Conservation (phyloP, 495 filamentous ascomycete species). For the Penicillium flavigenum region DNA sequence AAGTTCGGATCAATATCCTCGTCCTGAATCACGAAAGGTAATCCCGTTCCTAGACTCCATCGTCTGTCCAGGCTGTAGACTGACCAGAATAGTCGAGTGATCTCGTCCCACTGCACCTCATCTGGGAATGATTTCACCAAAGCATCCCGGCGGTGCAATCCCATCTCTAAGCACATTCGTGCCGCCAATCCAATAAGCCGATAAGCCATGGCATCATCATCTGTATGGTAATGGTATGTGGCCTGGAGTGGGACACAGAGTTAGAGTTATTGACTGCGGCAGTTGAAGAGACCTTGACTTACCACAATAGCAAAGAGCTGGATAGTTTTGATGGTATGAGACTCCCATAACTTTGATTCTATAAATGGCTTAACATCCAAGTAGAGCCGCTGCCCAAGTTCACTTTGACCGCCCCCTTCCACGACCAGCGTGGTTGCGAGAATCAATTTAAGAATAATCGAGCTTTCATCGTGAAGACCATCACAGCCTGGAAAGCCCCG, state of each 20-base stretch:
- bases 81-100: constrained; percentile 74
- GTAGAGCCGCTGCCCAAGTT: constrained; percentile 67
- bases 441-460: constrained; percentile 73
- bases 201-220: constrained; percentile 79
- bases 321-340: constrained; percentile 65
- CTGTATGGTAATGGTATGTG: constrained; percentile 80
- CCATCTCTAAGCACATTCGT: constrained; percentile 76
- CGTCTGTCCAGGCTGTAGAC: constrained; percentile 76
- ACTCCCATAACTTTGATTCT: constrained; percentile 65
- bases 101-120: constrained; percentile 57
- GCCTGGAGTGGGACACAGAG: constrained; percentile 47
- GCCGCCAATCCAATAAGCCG: constrained; percentile 73
- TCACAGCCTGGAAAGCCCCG: constrained; percentile 56
- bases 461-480: constrained; percentile 64
- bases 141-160: constrained; percentile 73
- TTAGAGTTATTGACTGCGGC: background rate
- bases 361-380: constrained; percentile 66
- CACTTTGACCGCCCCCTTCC: constrained; percentile 73
- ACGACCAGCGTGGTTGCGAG: constrained; percentile 71
- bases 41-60: constrained; percentile 78
- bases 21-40: constrained; percentile 80
- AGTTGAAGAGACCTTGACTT: constrained; percentile 27
- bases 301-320: constrained; percentile 72
- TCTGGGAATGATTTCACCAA: constrained; percentile 63
- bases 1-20: constrained; percentile 77